Evolutionary conservation across 2,329 filamentous ascomycete species (phyloP).

Genomic region (Cryphonectria nitschkei): DNA sequence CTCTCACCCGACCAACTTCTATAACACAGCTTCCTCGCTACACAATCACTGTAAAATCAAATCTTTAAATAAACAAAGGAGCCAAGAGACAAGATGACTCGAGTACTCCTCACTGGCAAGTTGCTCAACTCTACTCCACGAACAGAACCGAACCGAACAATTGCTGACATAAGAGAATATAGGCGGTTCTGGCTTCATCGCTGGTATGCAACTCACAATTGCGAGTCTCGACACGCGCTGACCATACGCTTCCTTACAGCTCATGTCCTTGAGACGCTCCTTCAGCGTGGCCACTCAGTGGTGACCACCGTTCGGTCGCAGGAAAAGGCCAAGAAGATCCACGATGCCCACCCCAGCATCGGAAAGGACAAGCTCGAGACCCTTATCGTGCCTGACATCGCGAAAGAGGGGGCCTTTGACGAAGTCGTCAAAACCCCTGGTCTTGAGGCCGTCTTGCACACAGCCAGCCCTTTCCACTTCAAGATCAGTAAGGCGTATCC

Average conservation of each 20-base stretch:
- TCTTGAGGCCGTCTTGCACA: slow-evolving; percentile 62
- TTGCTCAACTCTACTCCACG: slow-evolving; percentile 9
- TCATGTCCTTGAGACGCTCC: slow-evolving; percentile 59
- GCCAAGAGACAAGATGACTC: slow-evolving; percentile 42
- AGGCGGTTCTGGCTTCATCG: slow-evolving; percentile 59
- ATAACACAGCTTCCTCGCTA: not conserved
- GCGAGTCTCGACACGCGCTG: not conserved
- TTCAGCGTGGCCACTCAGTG: slow-evolving; percentile 54
- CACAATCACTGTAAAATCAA: not conserved
- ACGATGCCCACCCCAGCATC: slow-evolving; percentile 50
- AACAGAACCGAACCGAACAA: not conserved
- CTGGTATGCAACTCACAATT: slow-evolving; percentile 41
- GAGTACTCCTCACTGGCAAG: slow-evolving; percentile 51
- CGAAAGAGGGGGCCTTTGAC: slow-evolving; percentile 73
- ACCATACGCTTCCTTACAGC: slow-evolving; percentile 39
- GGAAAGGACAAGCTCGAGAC: slow-evolving; percentile 49
- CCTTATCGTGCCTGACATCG: slow-evolving; percentile 77
- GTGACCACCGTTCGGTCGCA: slow-evolving; percentile 61
- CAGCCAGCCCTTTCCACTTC: slow-evolving; percentile 63
- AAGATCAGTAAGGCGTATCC: slow-evolving; percentile 44
- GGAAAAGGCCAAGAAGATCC: slow-evolving; percentile 56
- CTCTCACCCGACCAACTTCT: no score
- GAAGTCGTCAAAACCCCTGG: slow-evolving; percentile 56
- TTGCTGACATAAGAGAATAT: slow-evolving; percentile 6
- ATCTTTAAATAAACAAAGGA: not conserved